These are phyloP conservation scores for Acacia concinna DNA, from an alignment of 331 rosid species.

Conservation along the genomic window DNA sequence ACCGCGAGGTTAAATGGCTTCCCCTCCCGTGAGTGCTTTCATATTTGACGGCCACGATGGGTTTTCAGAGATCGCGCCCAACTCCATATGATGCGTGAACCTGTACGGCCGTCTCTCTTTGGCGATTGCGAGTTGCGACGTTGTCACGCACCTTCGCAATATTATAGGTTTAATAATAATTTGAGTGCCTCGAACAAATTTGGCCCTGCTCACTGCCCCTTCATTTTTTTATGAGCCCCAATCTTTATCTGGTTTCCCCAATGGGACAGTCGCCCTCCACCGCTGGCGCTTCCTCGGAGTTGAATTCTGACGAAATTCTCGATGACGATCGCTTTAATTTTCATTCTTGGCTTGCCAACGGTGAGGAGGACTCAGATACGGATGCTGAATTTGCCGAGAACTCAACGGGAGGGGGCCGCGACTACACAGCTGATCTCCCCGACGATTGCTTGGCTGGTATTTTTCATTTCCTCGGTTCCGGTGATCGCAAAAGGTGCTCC, in stretches of 20 bases:
- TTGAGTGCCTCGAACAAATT: not conserved
- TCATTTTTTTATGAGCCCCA: not conserved
- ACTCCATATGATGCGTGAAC: constrained; percentile 9
- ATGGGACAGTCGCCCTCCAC: constrained; percentile 74
- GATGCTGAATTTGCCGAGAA: constrained; percentile 22
- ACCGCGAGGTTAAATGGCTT: not conserved
- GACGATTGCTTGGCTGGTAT: constrained; percentile 68
- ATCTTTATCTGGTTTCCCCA: not conserved
- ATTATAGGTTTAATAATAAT: constrained; percentile 34
- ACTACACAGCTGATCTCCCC: constrained; percentile 57
- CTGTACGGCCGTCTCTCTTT: constrained; percentile 16
- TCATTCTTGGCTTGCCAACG: constrained; percentile 12
- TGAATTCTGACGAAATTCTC: not conserved
- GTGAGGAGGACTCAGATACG: not conserved
- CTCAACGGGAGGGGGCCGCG: not conserved
- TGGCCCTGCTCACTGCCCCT: not conserved
- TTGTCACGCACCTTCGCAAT: constrained; percentile 41
- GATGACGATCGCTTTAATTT: constrained; percentile 32
- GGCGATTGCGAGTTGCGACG: constrained; percentile 22
- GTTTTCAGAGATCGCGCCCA: not conserved
- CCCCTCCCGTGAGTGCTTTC: too few relatives aligned
- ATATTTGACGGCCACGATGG: constrained; percentile 8
- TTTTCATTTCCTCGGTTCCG: constrained; percentile 54
- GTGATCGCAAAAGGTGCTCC: constrained; percentile 63
- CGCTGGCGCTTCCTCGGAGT: constrained; percentile 32